These are phyloP conservation scores for Candida peoriensis DNA, from an alignment of 805 yeast species.

Conservation along the genomic window DNA sequence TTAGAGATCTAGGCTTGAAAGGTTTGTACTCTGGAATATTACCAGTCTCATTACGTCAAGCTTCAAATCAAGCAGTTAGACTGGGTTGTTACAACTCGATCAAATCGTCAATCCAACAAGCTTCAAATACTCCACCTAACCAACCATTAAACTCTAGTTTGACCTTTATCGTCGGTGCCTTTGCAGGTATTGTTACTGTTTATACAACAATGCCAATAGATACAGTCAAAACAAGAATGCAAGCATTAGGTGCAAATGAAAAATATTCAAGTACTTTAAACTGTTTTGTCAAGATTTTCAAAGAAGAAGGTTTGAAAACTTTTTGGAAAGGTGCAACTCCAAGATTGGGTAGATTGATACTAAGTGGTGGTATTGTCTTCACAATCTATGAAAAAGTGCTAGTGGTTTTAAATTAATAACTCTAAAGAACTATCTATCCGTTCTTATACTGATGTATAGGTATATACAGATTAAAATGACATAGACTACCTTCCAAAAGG, in stretches of 20 bases:
- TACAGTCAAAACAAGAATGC: constrained; percentile 96
- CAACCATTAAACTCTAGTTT: constrained; percentile 72
- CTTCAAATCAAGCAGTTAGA: constrained; percentile 92
- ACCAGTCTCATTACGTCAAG: constrained; percentile 94
- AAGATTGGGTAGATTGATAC: constrained; percentile 81
- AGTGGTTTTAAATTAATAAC: constrained; percentile 26
- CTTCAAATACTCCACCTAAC: constrained; percentile 58
- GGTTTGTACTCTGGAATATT: constrained; percentile 87
- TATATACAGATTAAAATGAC: too few species aligned
- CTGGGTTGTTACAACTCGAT: constrained; percentile 89
- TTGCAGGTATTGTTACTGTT: constrained; percentile 86
- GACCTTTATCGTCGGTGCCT: constrained; percentile 86
- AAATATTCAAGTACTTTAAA: constrained; percentile 70
- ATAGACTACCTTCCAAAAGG: too few species aligned
- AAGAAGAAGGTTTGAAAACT: constrained; percentile 82
- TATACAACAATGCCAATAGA: constrained; percentile 94
- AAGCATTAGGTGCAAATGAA: constrained; percentile 73
- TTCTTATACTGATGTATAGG: too few species aligned
- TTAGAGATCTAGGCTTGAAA: constrained; percentile 71
- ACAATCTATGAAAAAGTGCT: constrained; percentile 92
- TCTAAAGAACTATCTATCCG: not conserved
- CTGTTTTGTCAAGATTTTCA: constrained; percentile 76
- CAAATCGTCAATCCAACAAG: constrained; percentile 71
- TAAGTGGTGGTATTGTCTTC: constrained; percentile 96
- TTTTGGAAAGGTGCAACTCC: constrained; percentile 99